Conservation (phyloP, 1,284 basidiomycete genomes). For the Anthracocystis panici-leucophaei region DNA sequence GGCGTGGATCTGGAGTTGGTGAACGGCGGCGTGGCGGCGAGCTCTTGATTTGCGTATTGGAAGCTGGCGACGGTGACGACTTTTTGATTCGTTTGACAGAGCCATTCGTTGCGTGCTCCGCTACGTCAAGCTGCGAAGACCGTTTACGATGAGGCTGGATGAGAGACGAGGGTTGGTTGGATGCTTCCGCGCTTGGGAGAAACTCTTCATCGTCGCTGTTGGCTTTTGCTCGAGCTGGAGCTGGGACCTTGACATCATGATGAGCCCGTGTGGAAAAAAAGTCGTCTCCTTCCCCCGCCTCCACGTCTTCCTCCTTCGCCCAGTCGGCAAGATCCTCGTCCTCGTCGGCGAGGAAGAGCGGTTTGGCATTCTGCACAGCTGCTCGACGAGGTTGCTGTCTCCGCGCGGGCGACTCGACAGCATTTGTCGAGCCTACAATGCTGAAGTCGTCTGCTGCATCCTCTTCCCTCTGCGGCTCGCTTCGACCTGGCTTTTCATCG, state of each 20-base stretch:
- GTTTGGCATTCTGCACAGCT: conserved; percentile 36
- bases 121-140: not conserved
- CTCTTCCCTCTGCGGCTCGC: not conserved
- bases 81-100: conserved; percentile 13
- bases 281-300: conserved; percentile 18
- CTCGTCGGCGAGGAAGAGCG: conserved; percentile 42
- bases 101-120: not conserved
- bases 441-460: conserved; percentile 15
- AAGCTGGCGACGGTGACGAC: conserved; percentile 17
- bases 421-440: conserved; percentile 18
- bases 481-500: not conserved
- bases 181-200: conserved; percentile 4
- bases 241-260: not conserved
- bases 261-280: conserved; percentile 32
- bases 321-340: conserved; percentile 38
- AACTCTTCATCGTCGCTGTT: conserved; percentile 36
- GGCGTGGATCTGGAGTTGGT: conserved; percentile 38
- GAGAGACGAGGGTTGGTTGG: conserved; percentile 12
- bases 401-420: conserved; percentile 5
- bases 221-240: conserved; percentile 1
- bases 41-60: not conserved
- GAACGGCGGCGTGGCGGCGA: conserved; percentile 15
- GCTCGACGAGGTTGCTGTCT: conserved; percentile 39
- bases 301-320: conserved; percentile 12
- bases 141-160: conserved; percentile 13